Evolutionary conservation across 2,329 filamentous ascomycete genomes (phyloP), one percentile per base, ranked within the genome.

Genomic region (Pseudodiploospora longispora): DNA sequence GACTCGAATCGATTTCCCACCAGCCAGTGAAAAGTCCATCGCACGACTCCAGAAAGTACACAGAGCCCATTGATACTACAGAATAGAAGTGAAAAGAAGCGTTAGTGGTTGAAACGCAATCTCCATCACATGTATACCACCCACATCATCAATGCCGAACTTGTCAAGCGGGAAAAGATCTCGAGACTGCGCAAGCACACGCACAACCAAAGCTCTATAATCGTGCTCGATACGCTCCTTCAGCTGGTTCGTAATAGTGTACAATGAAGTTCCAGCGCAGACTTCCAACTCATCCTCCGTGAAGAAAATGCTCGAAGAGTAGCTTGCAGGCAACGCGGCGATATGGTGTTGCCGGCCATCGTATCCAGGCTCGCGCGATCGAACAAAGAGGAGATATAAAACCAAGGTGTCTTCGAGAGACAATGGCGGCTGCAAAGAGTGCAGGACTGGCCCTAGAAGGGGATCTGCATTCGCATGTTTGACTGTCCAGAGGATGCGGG

Each of bases 21-120:
- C 40, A 5, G 50, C 43, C 30, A 50, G 36, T 34, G 42, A 49
- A 53, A 64, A 61, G 49, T 62, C 58, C 59, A 65, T 64, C 36
- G 52, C 59, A 51, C 61, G 62, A 58, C 50, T 52, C 50, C 48
- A 50, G 40, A 52, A 7, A 27, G 46, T 47, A 44, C 48, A 60
- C 45, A 63, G 59, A 36, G 61, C 61, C 59, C 59, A 63, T 46
- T 62, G 62, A 46, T 63, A 63, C 60, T 63, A 56, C 44, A 48
- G 51, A 48, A 41, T 44, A 46, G 33, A 19, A 19, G 19, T 19
- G 31, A 10, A 33, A 40, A 38, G 28, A 32, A 34, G 30, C 30
- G 31, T 50, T 34, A 49, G 41, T 44, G 4, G 30, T 27, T 36
- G 12, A 7, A 36, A 36, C 32, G 28, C 32, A 38, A 31, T 29